Percentiles rank a stretch among this genome's conserved stretches.
phyloP scores from a whole-genome alignment of 495 filamentous ascomycete species.

The Penicillium coprophilum region DNA sequence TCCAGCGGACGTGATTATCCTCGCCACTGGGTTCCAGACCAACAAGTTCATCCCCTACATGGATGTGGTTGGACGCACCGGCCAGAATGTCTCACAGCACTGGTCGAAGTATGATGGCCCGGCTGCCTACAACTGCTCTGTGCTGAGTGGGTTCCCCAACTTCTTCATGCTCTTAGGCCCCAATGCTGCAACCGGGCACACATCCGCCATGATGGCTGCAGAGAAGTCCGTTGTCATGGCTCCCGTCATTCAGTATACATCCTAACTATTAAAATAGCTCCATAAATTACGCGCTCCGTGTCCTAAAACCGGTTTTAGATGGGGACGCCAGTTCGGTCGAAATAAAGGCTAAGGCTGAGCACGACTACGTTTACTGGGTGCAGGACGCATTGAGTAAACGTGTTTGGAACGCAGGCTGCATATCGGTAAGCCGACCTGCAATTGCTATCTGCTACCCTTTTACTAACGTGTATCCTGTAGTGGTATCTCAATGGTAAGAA shows the following conservation, averaged over 20 bases:
- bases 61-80: too few species aligned
- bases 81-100: slow-evolving; percentile 41
- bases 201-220: slow-evolving; percentile 49
- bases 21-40: slow-evolving; percentile 52
- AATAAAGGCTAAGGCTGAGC: slow-evolving; percentile 47
- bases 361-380: slow-evolving; percentile 36
- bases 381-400: slow-evolving; percentile 42
- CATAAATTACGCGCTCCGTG: slow-evolving; percentile 46
- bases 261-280: too few species aligned
- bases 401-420: slow-evolving; percentile 49
- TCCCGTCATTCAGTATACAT: too few species aligned
- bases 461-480: too few species aligned
- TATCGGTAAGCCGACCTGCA: slow-evolving; percentile 25
- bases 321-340: slow-evolving; percentile 42
- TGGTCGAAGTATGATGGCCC: slow-evolving; percentile 49
- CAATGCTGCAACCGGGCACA: slow-evolving; percentile 58
- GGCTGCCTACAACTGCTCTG: slow-evolving; percentile 54
- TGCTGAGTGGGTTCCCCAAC: slow-evolving; percentile 57
- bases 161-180: slow-evolving; percentile 60
- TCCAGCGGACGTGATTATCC: slow-evolving; percentile 51
- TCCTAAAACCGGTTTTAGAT: slow-evolving; percentile 51
- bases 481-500: slow-evolving; percentile 33
- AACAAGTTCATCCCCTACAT: slow-evolving; percentile 40
- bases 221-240: slow-evolving; percentile 52
- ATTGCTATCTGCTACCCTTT: too few species aligned